phyloP scores from a whole-genome alignment of 164 flowering plant genomes.

The Magnolia officinalis region DNA sequence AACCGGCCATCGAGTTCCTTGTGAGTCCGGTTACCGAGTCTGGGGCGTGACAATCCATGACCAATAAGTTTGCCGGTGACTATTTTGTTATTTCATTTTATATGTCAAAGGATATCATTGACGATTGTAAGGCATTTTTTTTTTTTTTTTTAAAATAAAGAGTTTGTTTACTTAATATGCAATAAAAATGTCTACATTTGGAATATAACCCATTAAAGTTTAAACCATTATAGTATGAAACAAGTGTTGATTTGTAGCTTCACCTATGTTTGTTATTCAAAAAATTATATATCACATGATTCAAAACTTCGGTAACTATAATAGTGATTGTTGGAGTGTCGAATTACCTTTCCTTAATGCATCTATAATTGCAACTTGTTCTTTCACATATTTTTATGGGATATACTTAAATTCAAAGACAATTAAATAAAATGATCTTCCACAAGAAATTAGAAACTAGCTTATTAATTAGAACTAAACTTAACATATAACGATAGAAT shows the following conservation, averaged over 20 bases:
- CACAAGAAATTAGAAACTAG: constrained; percentile 2
- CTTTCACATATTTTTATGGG: constrained; percentile 81
- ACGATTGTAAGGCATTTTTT: constrained; percentile 59
- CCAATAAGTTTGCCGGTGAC: constrained; percentile 24
- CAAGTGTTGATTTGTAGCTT: not conserved
- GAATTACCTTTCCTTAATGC: constrained; percentile 35
- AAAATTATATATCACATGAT: constrained; percentile 42
- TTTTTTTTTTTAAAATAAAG: constrained; percentile 55
- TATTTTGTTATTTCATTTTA: constrained; percentile 37
- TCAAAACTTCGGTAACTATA: constrained; percentile 67
- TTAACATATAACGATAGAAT: too few relatives aligned
- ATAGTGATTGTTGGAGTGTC: constrained; percentile 88
- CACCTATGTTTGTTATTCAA: constrained; percentile 55
- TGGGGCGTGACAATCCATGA: too few relatives aligned
- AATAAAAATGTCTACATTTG: not conserved
- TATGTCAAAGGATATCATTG: constrained; percentile 47
- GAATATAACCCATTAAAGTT: constrained; percentile 1
- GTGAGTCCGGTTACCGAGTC: too few relatives aligned
- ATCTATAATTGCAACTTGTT: constrained; percentile 44
- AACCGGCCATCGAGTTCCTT: too few relatives aligned
- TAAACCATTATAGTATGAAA: not conserved
- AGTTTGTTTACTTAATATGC: constrained; percentile 54
- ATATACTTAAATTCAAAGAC: constrained; percentile 74
- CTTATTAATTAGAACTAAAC: too few relatives aligned
- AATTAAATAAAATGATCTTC: constrained; percentile 77